A percentile compares a stretch with the other conserved stretches of the same genome.
phyloP scores from a whole-genome alignment of 257 asterid species.

The Gynochthodes officinalis region DNA sequence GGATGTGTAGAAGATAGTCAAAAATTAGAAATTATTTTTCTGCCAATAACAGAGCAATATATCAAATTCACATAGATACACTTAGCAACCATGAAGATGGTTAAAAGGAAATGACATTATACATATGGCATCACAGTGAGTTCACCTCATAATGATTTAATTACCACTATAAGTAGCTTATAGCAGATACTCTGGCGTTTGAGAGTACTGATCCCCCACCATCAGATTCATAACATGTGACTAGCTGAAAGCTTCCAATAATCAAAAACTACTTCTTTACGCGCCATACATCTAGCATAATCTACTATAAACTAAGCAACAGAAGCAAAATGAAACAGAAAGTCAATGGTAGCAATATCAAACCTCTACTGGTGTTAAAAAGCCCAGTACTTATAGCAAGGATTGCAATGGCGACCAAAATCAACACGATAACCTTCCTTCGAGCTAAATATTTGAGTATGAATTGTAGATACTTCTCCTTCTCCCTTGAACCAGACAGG shows the following conservation, averaged over 20 bases:
- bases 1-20: not conserved
- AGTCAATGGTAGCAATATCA: slow-evolving; percentile 7
- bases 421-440: slow-evolving; percentile 74
- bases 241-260: not conserved
- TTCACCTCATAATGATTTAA: not conserved
- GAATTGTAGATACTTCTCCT: slow-evolving; percentile 48
- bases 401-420: slow-evolving; percentile 54
- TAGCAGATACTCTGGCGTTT: not conserved
- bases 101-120: not conserved
- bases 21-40: not conserved
- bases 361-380: slow-evolving; percentile 67
- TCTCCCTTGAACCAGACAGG: slow-evolving; percentile 58
- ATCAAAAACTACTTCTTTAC: not conserved
- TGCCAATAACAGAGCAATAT: not conserved
- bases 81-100: not conserved
- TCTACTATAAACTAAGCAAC: not conserved
- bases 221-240: not conserved
- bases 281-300: not conserved
- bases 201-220: not conserved
- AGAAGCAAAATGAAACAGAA: not conserved
- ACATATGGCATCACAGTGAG: not conserved
- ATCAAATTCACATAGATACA: not conserved
- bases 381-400: slow-evolving; percentile 62
- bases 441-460: slow-evolving; percentile 56
- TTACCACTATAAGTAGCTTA: slow-evolving; percentile 1